Evolutionary conservation across 257 asterid species (phyloP), one percentile per base, ranked within the genome.

Genomic region (Solanum verrucosum): DNA sequence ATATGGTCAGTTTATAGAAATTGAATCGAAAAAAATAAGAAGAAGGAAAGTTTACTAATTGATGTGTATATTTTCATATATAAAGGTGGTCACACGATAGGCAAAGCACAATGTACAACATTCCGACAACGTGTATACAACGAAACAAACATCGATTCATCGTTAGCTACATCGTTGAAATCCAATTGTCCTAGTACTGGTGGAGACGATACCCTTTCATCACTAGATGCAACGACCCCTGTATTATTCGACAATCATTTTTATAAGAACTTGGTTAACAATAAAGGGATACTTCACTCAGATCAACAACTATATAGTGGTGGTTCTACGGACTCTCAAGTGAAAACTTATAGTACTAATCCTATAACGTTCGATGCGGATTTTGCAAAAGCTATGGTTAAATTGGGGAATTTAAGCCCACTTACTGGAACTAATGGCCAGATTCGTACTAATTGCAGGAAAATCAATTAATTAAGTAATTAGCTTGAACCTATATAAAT

Each of bases 291-390:
- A 3, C 44, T 94, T 33, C 98, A 94, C 59, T 94, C 98, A 0
- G 98, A 94, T 86, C 98, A 94, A 82, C 94, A 94, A 84, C 90
- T 94, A 90, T 94, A 90, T 87, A 88, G 91, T 2, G 95, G 95
- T 0, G 93, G 91, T 3, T 87, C 97, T 10, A 92, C 96, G 0
- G 93, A 92, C 72, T 27, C 94, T 84, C 90, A 86, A 0, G 97
- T 94, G 84, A 84, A 87, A 9, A 60, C 85, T 49, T 94, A 94
- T 73, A 29, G 90, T 29, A 49, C 46, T 33, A 84, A 89, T 27
- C 92, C 90, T 8, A 18, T 88, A 4, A 71, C 89, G 4, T 94
- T 94, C 87, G 90, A 87, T 63, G 84, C 72, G 1, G 97, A 94
- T 82, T 94, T 94, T 42, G 94, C 94, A 5, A 44, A 35, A 3